These are phyloP conservation scores for Pyrus betulifolia DNA, from an alignment of 306 rosid genomes.

Conservation along the genomic window DNA sequence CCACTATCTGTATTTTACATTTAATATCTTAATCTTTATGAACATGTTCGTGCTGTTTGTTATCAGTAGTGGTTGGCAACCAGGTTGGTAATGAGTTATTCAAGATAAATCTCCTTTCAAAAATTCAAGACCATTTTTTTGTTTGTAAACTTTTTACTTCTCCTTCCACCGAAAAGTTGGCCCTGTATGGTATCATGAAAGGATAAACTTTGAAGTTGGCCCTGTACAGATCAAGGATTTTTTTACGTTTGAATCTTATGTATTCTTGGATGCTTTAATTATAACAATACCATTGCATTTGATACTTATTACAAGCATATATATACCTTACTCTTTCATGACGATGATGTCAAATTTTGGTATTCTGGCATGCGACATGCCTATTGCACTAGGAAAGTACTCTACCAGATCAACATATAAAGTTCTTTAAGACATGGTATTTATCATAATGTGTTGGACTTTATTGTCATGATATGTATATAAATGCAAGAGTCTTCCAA, in stretches of 20 bases:
- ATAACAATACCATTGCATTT: not conserved
- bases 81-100: not conserved
- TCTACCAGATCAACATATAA: not conserved
- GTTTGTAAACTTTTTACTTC: not conserved
- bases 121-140: not conserved
- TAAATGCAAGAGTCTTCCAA: not conserved
- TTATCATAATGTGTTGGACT: not conserved
- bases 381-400: not conserved
- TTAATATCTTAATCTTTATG: constrained; percentile 11
- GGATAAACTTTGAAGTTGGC: not conserved
- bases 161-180: not conserved
- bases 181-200: not conserved
- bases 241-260: not conserved
- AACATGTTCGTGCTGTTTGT: constrained; percentile 16
- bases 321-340: not conserved
- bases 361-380: not conserved
- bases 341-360: not conserved
- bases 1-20: constrained; percentile 8
- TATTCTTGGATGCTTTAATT: not conserved
- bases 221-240: not conserved
- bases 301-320: not conserved
- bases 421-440: not conserved
- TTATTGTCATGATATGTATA: not conserved
- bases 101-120: not conserved
- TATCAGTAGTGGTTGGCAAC: constrained; percentile 3